Conservation (phyloP, 2,329 filamentous ascomycete genomes). For the Curvularia lunata region DNA sequence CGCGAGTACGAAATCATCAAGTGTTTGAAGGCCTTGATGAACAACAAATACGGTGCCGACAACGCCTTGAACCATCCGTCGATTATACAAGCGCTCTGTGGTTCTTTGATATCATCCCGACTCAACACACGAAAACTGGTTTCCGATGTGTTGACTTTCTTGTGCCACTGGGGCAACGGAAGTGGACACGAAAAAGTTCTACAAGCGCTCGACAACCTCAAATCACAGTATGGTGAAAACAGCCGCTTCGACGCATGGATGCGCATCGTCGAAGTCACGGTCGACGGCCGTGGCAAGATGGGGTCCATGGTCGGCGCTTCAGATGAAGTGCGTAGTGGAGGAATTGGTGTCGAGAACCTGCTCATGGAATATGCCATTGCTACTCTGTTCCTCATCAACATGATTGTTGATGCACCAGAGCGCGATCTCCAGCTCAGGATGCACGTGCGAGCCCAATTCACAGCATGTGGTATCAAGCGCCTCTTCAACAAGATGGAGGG, state of each 20-base stretch:
- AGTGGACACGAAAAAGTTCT: constrained; percentile 92
- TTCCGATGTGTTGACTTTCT: constrained; percentile 93
- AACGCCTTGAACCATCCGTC: constrained; percentile 90
- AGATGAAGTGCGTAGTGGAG: constrained; percentile 92
- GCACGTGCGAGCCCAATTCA: constrained; percentile 95
- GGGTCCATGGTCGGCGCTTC: constrained; percentile 95
- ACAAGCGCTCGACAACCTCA: constrained; percentile 90
- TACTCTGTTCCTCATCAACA: constrained; percentile 93
- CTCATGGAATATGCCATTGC: constrained; percentile 99
- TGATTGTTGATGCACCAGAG: constrained; percentile 90
- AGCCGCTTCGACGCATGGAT: constrained; percentile 98
- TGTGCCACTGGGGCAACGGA: constrained; percentile 91
- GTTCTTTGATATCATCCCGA: constrained; percentile 84
- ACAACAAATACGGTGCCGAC: constrained; percentile 98
- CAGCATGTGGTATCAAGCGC: constrained; percentile 91
- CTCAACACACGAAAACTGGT: constrained; percentile 92
- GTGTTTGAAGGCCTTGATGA: constrained; percentile 96
- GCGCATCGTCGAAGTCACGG: constrained; percentile 95
- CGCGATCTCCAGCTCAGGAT: constrained; percentile 88
- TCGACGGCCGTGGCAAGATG: constrained; percentile 98
- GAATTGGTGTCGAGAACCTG: constrained; percentile 97
- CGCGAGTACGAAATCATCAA: constrained; percentile 97
- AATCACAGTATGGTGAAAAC: constrained; percentile 85
- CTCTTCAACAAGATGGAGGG: constrained; percentile 96
- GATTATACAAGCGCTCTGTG: constrained; percentile 85